Percentiles rank a stretch among this genome's conserved stretches.
Conservation (phyloP, 306 rosid species). For the Prunus salicina region DNA sequence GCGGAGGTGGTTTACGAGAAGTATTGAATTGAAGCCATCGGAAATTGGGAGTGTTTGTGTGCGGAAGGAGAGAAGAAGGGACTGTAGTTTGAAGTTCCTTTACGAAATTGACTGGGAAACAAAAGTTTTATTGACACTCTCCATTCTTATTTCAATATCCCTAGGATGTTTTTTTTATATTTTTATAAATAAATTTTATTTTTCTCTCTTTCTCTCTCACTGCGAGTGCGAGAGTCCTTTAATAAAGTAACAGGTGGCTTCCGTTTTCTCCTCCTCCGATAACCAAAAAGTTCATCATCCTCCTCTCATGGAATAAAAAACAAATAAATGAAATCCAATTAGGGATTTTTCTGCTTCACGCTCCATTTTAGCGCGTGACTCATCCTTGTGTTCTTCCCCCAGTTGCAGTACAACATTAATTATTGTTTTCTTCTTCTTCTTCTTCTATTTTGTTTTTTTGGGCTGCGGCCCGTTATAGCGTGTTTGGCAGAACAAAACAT, state of each 20-base stretch:
- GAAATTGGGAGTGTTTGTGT: not conserved
- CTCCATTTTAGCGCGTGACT: too few relatives aligned
- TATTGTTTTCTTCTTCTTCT: too few relatives aligned
- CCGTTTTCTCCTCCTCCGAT: slow-evolving; percentile 1
- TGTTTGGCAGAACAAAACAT: too few relatives aligned
- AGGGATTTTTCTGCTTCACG: too few relatives aligned
- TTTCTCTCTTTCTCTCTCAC: not conserved
- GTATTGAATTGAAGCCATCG: slow-evolving; percentile 20
- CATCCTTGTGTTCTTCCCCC: too few relatives aligned
- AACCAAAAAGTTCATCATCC: not conserved
- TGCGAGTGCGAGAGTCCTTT: not conserved
- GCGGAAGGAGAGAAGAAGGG: not conserved
- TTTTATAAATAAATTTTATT: not conserved
- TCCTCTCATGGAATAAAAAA: too few relatives aligned
- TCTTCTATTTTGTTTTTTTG: too few relatives aligned
- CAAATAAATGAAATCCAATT: too few relatives aligned
- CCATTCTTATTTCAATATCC: not conserved
- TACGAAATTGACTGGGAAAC: not conserved
- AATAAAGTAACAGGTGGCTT: not conserved
- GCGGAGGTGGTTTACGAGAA: slow-evolving; percentile 10
- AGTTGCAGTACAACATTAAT: too few relatives aligned
- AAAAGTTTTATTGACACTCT: not conserved
- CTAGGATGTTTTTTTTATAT: not conserved
- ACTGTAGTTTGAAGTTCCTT: not conserved
- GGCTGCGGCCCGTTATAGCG: too few relatives aligned